phyloP scores from a whole-genome alignment of 169 alveolate genomes.

The Pseudocohnilembus persalinus region DNA sequence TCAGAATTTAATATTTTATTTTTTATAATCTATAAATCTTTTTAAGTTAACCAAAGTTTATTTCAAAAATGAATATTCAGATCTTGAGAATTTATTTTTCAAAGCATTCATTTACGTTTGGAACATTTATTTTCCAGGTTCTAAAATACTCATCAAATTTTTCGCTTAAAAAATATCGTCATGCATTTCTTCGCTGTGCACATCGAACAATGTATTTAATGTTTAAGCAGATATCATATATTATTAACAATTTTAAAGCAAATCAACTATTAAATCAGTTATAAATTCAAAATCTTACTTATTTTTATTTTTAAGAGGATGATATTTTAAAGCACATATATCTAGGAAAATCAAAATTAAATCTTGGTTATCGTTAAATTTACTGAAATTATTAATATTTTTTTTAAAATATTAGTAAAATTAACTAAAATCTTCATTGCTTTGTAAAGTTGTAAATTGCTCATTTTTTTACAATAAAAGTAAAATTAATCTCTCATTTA shows the following conservation, averaged over 20 bases:
- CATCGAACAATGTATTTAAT: slow-evolving; percentile 15
- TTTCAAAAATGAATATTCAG: slow-evolving; percentile 18
- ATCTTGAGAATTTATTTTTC: not conserved
- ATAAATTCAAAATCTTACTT: not conserved
- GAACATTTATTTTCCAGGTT: slow-evolving; percentile 9
- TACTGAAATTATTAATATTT: not conserved
- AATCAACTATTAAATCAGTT: not conserved
- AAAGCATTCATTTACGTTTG: slow-evolving; percentile 1
- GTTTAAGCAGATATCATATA: slow-evolving; percentile 18
- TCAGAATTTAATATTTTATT: slow-evolving; percentile 17
- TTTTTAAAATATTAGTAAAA: not conserved
- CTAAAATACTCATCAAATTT: not conserved
- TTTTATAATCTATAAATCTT: slow-evolving; percentile 23
- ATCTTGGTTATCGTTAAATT: slow-evolving; percentile 5
- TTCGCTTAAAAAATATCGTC: slow-evolving; percentile 6
- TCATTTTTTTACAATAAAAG: not conserved
- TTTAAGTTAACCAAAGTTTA: slow-evolving; percentile 25
- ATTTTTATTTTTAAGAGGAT: slow-evolving; percentile 1
- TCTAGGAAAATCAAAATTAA: slow-evolving; percentile 5
- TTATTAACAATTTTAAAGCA: not conserved
- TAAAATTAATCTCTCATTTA: not conserved
- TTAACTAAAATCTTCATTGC: slow-evolving; percentile 1
- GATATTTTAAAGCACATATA: slow-evolving; percentile 5
- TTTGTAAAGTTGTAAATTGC: not conserved
- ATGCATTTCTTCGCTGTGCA: slow-evolving; percentile 10